These are phyloP conservation scores for Paecilomyces sp. DNA, from an alignment of 2,329 filamentous ascomycete genomes.

Conservation along the genomic window DNA sequence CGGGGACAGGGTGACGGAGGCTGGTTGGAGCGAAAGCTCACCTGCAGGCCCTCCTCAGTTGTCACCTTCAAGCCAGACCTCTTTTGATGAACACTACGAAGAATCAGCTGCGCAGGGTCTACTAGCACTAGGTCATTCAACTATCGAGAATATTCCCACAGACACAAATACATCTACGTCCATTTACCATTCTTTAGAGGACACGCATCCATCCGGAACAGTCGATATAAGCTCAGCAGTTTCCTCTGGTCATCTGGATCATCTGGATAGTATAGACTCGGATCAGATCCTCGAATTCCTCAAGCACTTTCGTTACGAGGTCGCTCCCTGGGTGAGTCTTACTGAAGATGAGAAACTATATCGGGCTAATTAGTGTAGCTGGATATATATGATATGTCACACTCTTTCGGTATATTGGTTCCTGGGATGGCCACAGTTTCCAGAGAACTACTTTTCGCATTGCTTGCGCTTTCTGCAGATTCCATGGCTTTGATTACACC, in stretches of 20 bases:
- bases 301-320: constrained; percentile 39
- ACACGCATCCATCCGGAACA: background rate
- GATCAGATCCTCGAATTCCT: constrained; percentile 27
- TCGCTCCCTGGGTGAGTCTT: constrained; percentile 40
- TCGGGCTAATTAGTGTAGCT: constrained; percentile 19
- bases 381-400: constrained; percentile 36
- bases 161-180: background rate
- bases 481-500: background rate
- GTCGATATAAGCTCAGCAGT: background rate
- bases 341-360: background rate
- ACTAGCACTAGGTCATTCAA: background rate
- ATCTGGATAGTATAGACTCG: constrained; percentile 3
- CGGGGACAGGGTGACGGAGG: background rate
- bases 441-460: background rate
- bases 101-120: background rate
- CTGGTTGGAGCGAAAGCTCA: background rate
- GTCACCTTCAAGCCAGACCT: background rate
- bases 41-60: background rate
- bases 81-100: background rate
- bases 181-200: background rate
- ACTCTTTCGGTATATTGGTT: constrained; percentile 34
- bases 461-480: background rate
- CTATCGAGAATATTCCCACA: background rate
- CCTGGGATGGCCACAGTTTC: constrained; percentile 17
- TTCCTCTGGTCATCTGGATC: constrained; percentile 3